Evolutionary conservation across 306 rosid genomes (phyloP), one percentile per base, ranked within the genome.

Genomic region (Rosa chinensis): DNA sequence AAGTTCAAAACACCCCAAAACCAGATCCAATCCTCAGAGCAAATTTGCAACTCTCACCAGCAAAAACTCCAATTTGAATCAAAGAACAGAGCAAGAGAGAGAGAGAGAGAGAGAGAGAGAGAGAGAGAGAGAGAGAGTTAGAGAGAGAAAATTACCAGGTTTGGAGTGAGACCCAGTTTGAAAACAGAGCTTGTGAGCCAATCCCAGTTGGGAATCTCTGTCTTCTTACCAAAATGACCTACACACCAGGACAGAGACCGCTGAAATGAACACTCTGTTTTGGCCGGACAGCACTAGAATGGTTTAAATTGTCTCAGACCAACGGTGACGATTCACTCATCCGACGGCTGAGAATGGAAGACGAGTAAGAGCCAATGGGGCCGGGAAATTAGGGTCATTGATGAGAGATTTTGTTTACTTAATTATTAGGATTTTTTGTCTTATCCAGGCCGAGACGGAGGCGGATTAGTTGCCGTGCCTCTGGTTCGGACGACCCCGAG

Each of bases 401-500:
- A 35, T 42, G n/a, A 11, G 17, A 52, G 52, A 68, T 68, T 68
- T 50, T 7, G 21, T 12, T 2, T 23, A 23, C 5, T 4, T 23
- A 25, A 45, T 39, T 17, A 78, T 20, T 32, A 61, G 13, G 5
- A 23, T 18, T 40, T 23, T 74, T 92, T 81, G 85, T 89, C 77
- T 83, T 11, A 84, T 73, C 58, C 61, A 59, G 85, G 45, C 45
- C 13, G 28, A 23, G 23, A 35, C 64, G 10, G 11, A 5, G 21
- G 18, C 53, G 10, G 53, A 0, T 32, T 39, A 64, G 35, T 16
- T 8, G 21, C 61, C 50, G 43, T 32, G 43, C 32, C 17, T 55
- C 55, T 45, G 79, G 82, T 80, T 86, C 81, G 88, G 88, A 87
- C 62, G 20, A 12, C 5, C 53, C 85, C 87, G 77, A 81, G 81